Base-by-base conservation (phyloP, 2,329 filamentous ascomycete genomes). In the Pleoardoris graminearum region DNA sequence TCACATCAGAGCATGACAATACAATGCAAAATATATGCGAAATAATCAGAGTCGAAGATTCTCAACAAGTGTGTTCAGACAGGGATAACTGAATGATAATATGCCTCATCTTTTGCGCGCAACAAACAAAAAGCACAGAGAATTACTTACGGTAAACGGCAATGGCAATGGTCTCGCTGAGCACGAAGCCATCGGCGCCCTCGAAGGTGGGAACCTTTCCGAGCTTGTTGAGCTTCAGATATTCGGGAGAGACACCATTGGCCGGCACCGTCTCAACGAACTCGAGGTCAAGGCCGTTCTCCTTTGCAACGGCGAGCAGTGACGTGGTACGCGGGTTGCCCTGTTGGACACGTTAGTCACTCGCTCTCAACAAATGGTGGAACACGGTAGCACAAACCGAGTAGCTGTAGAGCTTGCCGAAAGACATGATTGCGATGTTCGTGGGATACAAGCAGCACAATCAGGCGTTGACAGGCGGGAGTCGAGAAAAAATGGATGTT, bases 351-450 rank as follows among this genome's bases (percentile, higher is more conserved):
- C 56, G 63, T 70, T 65, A 67, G 56, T 65, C 62, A 60, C 63
- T 57, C 51, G 32, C 29, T 22, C 22, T 22, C 43, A 27, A 53
- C 32, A 35, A n/a, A n/a, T n/a, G n/a, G 17, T 10, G 51, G 42
- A 16, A 32, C 16, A 16, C n/a, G 19, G 23, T 22, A 6, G 29
- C 36, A 62, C 61, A 12, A 55, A 71, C 93, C 80, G 85, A 76
- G 78, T 84, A 85, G 76, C 88, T 89, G 86, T 94, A 97, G 74
- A 99, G 86, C 84, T 96, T 99, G 82, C 94, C 94, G 85, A 99
- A 97, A 76, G 90, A 84, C 89, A 96, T 95, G 77, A 84, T 90
- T 81, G 76, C 72, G 59, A 55, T 59, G 53, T 60, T 48, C 48
- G 53, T 57, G 55, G 55, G 49, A 55, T 49, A 58, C 45, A 58